A percentile compares a stretch with the other conserved stretches of the same genome.
phyloP scores from a whole-genome alignment of 2,329 filamentous ascomycete species.

The Gaeumannomyces tritici region DNA sequence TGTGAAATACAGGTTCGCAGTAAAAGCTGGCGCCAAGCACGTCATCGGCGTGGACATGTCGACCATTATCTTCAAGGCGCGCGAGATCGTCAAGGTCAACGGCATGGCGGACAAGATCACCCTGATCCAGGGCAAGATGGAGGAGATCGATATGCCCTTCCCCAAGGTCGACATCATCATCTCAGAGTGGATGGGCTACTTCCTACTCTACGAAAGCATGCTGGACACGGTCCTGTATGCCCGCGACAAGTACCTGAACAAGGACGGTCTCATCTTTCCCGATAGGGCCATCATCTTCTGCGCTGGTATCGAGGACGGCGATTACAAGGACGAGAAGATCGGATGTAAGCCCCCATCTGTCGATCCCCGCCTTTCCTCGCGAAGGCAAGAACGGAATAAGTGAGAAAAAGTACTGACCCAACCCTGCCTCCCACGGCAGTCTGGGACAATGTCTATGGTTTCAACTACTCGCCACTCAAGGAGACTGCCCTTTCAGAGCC shows the following conservation, averaged over 20 bases:
- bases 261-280: constrained; percentile 90
- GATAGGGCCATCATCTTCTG: constrained; percentile 98
- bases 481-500: constrained; percentile 88
- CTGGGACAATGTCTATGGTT: constrained; percentile 99
- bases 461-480: constrained; percentile 93
- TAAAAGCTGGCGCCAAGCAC: constrained; percentile 92
- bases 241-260: constrained; percentile 79
- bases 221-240: constrained; percentile 96
- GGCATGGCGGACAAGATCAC: constrained; percentile 95
- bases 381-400: neutral
- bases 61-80: constrained; percentile 97
- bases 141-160: constrained; percentile 89
- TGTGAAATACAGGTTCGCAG: constrained; percentile 69
- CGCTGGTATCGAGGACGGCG: constrained; percentile 94
- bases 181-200: constrained; percentile 99
- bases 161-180: constrained; percentile 99
- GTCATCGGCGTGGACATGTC: constrained; percentile 99
- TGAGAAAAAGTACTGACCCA: neutral
- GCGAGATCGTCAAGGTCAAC: constrained; percentile 87
- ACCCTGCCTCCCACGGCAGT: constrained; percentile 42
- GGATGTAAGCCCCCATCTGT: constrained; percentile 61
- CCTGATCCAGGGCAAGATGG: constrained; percentile 98
- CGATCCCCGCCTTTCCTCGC: neutral
- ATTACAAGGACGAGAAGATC: constrained; percentile 99
- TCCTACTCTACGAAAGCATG: constrained; percentile 98